Conservation (phyloP, 306 rosid species). For the Betula pendula region DNA sequence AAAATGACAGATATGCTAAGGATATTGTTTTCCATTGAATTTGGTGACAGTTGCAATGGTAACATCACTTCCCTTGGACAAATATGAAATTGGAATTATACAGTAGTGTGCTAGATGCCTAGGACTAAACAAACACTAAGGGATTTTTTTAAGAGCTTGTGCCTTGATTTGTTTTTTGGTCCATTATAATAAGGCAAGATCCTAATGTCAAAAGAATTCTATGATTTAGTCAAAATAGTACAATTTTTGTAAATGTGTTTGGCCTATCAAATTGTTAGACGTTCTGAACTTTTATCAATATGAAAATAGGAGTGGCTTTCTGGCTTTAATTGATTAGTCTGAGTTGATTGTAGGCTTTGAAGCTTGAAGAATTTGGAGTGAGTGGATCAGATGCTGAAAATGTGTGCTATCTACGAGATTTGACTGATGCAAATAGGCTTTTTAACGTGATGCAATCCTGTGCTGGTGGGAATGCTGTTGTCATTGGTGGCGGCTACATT, state of each 20-base stretch:
- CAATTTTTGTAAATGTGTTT: background rate
- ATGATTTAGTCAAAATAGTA: background rate
- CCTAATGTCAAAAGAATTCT: background rate
- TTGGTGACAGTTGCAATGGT: conserved; percentile 1
- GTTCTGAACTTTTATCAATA: background rate
- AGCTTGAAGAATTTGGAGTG: conserved; percentile 97
- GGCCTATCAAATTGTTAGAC: background rate
- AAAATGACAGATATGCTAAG: conserved; percentile 2
- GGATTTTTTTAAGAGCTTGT: background rate
- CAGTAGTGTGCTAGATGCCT: background rate
- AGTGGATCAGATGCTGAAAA: conserved; percentile 90
- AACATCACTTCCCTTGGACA: conserved; percentile 5
- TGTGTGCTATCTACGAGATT: conserved; percentile 81
- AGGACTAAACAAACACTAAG: background rate
- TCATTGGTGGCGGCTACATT: conserved; percentile 95
- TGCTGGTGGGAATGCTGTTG: conserved; percentile 85
- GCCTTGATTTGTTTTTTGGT: background rate
- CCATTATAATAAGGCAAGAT: background rate
- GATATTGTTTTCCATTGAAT: background rate
- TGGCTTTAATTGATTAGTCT: conserved; percentile 1
- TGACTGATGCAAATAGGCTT: conserved; percentile 81
- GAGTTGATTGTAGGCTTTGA: conserved; percentile 61
- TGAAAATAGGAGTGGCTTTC: background rate
- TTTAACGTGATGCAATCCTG: conserved; percentile 60
- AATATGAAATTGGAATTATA: conserved; percentile 6